Conservation (phyloP, 2,329 filamentous ascomycete species). For the Neofusicoccum sp. region DNA sequence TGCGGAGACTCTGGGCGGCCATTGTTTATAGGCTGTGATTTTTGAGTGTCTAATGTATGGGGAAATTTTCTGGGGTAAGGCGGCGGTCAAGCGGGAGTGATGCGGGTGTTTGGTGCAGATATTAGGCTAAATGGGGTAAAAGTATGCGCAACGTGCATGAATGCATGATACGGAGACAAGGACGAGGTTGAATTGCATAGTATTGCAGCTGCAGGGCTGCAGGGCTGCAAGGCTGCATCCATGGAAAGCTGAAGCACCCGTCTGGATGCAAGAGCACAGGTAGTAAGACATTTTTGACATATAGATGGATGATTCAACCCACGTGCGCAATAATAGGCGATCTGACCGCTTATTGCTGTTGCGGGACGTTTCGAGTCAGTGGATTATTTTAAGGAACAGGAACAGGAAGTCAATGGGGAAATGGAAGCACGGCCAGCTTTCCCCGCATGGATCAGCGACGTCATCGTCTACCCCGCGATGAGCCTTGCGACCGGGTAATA, state of each 20-base stretch:
- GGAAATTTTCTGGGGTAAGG: background rate
- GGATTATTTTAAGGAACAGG: background rate
- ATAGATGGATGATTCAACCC: too few relatives aligned
- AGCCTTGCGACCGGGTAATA: background rate
- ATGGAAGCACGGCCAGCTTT: background rate
- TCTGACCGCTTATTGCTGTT: too few relatives aligned
- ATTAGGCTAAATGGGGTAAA: constrained; percentile 5
- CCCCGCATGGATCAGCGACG: background rate
- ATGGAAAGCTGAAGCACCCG: too few relatives aligned
- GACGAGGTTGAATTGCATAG: too few relatives aligned
- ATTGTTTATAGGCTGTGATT: background rate
- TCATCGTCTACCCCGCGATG: background rate
- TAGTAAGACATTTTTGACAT: too few relatives aligned
- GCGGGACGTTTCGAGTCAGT: constrained; percentile 10
- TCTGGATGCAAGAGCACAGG: too few relatives aligned
- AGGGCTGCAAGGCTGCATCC: too few relatives aligned
- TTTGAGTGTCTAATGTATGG: background rate
- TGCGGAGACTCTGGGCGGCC: background rate
- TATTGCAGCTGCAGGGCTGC: too few relatives aligned
- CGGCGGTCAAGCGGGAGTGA: constrained; percentile 2
- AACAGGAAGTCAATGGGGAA: background rate
- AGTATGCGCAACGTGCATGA: background rate
- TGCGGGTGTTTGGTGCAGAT: too few relatives aligned
- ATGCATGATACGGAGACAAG: too few relatives aligned
- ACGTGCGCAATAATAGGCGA: too few relatives aligned